A percentile compares a stretch with the other conserved stretches of the same genome.
Conservation (phyloP, 805 yeast species). For the Saccharomycopsis selenospora region DNA sequence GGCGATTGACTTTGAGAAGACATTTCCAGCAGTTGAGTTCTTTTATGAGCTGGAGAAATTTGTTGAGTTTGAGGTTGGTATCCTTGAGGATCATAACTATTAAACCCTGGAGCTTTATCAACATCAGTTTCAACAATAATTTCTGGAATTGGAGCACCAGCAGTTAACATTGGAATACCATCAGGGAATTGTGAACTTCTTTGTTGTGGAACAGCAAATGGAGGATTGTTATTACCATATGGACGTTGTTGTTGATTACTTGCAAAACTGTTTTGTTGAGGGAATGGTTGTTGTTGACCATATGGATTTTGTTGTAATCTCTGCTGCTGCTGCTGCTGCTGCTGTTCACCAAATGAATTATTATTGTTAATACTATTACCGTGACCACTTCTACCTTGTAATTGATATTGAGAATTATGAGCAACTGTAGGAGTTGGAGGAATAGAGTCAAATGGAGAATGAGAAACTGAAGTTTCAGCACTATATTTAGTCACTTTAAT, state of each 20-base stretch:
- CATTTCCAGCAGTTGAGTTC: not conserved
- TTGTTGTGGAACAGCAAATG: constrained; percentile 4
- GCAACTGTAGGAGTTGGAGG: not conserved
- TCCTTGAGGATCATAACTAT: not conserved
- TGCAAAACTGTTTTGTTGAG: not conserved
- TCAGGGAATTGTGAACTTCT: not conserved
- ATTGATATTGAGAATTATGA: not conserved
- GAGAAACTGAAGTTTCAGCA: not conserved
- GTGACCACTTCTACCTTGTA: no score
- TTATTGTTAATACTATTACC: no score
- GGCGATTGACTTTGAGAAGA: not conserved
- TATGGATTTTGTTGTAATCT: not conserved
- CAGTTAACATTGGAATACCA: not conserved
- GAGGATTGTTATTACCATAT: not conserved
- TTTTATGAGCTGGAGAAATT: no score
- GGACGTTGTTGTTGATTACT: not conserved
- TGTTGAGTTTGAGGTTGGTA: no score
- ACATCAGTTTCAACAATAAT: constrained; percentile 10
- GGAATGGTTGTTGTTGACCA: not conserved
- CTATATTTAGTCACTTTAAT: not conserved
- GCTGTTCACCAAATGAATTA: constrained; percentile 8
- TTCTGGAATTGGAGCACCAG: constrained; percentile 9
- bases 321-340: constrained; percentile 20
- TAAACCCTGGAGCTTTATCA: constrained; percentile 14
- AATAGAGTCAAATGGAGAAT: not conserved